Base-by-base conservation (phyloP, 768 basidiomycete genomes). In the Peribolospora baueri region DNA sequence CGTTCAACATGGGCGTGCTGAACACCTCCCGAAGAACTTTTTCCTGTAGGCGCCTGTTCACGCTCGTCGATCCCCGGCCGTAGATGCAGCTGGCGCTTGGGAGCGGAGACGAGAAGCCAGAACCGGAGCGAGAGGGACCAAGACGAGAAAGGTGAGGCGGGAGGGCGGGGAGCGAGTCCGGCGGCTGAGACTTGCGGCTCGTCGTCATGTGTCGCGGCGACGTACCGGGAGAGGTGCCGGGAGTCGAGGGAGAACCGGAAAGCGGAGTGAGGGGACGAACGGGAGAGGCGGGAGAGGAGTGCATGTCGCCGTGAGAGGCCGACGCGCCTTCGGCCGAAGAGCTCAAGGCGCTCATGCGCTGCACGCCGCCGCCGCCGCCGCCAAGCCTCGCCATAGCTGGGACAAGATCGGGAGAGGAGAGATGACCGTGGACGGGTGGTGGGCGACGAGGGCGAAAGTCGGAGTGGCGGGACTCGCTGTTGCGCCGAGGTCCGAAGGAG, bases 21-120 rank as follows among this genome's bases (percentile, higher is more conserved):
- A 95, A 70, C 41, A 97, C 78, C 13, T 84, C 82, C 57, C 77
- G 82, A 65, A 98, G 91, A 49, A 98, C 86, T 61, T 91, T 87
- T 64, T 97, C 88, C 68, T 88, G 90, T 56, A 98, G 71, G 65
- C 78, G 84, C 45, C 82, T 86, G 67, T 98, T 97, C 57, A 95
- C 88, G 53, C 80, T 75, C 5, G 93, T 97, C 10, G 83, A 85
- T 1, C 91, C 91, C 2, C 81, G 83, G 3, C 90, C 91, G 42
- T 82, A 84, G 61, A 87, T 87, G 71, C 75, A 75, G 49, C 74
- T 74, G 9, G 49, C 25, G 36, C 53, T 51, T 47, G 56, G 52
- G 14, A 40, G 56, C 54, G 5, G 49, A 37, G 48, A 11, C 42
- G 51, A 42, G 4, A 50, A 51, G 41, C 45, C 48, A 0, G 42